These are phyloP conservation scores for Metarhizium guizhouense DNA, from an alignment of 2,329 filamentous ascomycete genomes.

Conservation along the genomic window DNA sequence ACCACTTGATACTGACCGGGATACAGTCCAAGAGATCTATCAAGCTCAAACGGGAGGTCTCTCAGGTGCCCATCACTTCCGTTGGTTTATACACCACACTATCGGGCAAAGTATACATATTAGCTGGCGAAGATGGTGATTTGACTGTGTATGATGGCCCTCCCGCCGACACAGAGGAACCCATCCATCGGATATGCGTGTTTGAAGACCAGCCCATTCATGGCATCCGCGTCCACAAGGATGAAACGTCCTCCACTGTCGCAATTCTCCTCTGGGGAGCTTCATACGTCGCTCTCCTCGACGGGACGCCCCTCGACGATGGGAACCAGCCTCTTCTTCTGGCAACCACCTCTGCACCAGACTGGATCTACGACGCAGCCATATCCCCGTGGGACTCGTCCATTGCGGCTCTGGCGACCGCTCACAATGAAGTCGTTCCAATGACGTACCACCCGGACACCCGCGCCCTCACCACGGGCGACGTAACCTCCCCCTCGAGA, in stretches of 20 bases:
- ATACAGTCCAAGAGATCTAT: conserved; percentile 5
- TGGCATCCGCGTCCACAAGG: conserved; percentile 47
- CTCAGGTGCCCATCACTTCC: conserved; percentile 50
- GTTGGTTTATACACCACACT: conserved; percentile 39
- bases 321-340: conserved; percentile 10
- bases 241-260: not conserved
- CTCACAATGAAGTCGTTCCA: conserved; percentile 72
- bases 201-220: conserved; percentile 67
- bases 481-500: conserved; percentile 55
- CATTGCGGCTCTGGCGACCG: conserved; percentile 60
- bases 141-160: conserved; percentile 43
- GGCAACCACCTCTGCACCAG: conserved; percentile 37
- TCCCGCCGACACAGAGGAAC: conserved; percentile 17
- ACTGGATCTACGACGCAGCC: conserved; percentile 70
- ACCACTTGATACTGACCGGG: not conserved
- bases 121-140: conserved; percentile 52
- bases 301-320: conserved; percentile 10
- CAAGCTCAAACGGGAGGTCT: conserved; percentile 25
- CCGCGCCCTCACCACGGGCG: conserved; percentile 28
- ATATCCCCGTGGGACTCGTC: conserved; percentile 35
- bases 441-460: conserved; percentile 29
- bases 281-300: conserved; percentile 39
- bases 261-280: conserved; percentile 61
- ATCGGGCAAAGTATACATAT: conserved; percentile 30
- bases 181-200: conserved; percentile 35